Evolutionary conservation across 78 protist species (phyloP).

Genomic region (Capsaspora owczarzaki): DNA sequence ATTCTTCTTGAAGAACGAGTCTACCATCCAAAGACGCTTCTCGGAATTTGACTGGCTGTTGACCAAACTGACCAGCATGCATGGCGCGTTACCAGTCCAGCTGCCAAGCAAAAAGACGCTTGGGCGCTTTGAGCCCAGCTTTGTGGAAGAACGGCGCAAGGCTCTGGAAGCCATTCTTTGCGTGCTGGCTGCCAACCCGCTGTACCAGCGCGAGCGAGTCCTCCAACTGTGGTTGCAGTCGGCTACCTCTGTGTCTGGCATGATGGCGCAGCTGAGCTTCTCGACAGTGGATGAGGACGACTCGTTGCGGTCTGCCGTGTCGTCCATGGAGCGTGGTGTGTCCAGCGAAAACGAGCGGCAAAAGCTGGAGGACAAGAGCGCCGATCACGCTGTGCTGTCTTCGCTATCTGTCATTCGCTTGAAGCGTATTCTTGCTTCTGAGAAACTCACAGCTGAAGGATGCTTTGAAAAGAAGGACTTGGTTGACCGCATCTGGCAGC

Average conservation of each 20-base stretch:
- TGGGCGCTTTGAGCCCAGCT: neutral
- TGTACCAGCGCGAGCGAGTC: neutral
- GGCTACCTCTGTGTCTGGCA: neutral
- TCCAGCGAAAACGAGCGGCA: no score
- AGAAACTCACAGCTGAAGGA: no score
- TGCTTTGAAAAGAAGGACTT: no score
- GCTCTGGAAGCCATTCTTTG: neutral
- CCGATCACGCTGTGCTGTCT: no score
- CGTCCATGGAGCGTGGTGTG: no score
- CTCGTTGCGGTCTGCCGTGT: no score
- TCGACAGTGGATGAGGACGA: no score
- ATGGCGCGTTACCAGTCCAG: neutral
- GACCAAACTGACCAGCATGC: neutral
- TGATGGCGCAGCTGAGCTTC: no score
- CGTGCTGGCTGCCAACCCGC: neutral
- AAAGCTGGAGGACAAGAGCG: no score
- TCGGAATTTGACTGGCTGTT: neutral
- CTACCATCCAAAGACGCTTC: neutral
- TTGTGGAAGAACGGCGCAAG: neutral
- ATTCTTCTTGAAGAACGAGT: neutral
- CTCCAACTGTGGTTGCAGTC: neutral
- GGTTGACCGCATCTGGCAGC: no score
- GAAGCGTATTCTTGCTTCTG: no score
- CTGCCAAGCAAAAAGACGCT: neutral
- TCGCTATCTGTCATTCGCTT: no score